Conservation (phyloP, 441 rosid species). For the Viola pubescens region DNA sequence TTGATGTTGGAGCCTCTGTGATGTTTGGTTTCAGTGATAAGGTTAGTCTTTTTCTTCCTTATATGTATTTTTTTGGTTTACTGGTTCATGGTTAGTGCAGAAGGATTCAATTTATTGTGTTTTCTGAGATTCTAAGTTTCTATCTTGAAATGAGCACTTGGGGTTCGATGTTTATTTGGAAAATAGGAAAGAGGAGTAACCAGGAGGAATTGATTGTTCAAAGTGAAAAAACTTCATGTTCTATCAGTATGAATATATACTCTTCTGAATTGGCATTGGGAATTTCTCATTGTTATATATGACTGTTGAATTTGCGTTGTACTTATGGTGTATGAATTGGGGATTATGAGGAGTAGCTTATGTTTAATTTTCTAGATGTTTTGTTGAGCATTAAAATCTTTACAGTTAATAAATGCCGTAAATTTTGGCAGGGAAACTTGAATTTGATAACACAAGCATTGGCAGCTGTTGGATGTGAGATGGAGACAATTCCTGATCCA, state of each 20-base stretch:
- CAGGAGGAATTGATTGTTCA: not conserved
- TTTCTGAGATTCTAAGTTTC: not conserved
- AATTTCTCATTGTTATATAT: not conserved
- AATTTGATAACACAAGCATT: constrained; percentile 87
- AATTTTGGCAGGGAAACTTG: constrained; percentile 68
- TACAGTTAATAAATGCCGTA: constrained; percentile 7
- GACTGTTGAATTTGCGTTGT: not conserved
- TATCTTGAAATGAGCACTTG: not conserved
- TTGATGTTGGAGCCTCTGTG: constrained; percentile 95
- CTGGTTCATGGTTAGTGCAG: not conserved
- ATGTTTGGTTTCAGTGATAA: constrained; percentile 97
- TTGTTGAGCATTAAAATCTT: not conserved
- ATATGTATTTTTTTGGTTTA: not conserved
- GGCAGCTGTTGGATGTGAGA: constrained; percentile 77
- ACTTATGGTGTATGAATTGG: not conserved
- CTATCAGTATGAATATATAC: too few species aligned
- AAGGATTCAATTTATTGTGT: not conserved
- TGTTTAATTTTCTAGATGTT: not conserved
- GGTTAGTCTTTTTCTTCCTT: constrained; percentile 36
- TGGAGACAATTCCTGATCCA: constrained; percentile 94
- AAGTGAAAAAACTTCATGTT: not conserved
- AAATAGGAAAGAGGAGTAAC: too few species aligned
- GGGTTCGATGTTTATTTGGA: not conserved
- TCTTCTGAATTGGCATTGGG: not conserved
- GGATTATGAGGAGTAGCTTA: not conserved